These are phyloP conservation scores for Xylogone sp. DNA, from an alignment of 2,329 filamentous ascomycete genomes.

Conservation along the genomic window DNA sequence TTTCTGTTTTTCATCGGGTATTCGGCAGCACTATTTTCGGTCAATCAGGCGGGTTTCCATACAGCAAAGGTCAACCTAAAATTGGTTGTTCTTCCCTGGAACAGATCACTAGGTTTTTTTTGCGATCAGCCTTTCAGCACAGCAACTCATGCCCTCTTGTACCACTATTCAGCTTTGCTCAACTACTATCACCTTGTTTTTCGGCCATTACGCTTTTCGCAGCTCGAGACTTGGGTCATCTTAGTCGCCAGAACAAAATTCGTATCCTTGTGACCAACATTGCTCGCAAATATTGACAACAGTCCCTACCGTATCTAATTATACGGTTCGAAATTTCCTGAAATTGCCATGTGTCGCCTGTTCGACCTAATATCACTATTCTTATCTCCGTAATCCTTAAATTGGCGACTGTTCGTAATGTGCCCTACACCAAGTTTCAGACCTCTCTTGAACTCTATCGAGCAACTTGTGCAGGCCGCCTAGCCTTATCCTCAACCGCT, in stretches of 20 bases:
- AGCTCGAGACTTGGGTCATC: slow-evolving; percentile 27
- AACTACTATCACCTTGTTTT: slow-evolving; percentile 22
- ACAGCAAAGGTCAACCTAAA: slow-evolving; percentile 19
- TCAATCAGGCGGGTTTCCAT: slow-evolving; percentile 27
- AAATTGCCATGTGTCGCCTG: slow-evolving; percentile 19
- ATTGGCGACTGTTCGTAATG: slow-evolving; percentile 23
- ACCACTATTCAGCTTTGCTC: slow-evolving; percentile 31
- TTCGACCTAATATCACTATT: not conserved
- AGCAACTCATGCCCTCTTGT: slow-evolving; percentile 31
- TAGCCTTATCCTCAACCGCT: not conserved
- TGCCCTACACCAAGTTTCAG: slow-evolving; percentile 3
- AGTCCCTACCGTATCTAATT: slow-evolving; percentile 26
- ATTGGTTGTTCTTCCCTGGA: slow-evolving; percentile 26
- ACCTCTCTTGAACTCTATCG: not conserved
- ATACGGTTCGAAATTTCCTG: slow-evolving; percentile 14
- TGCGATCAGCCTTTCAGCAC: slow-evolving; percentile 25
- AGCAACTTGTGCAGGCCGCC: not conserved
- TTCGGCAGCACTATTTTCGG: slow-evolving; percentile 27
- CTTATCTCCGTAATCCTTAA: slow-evolving; percentile 6
- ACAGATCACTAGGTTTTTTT: slow-evolving; percentile 26
- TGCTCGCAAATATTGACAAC: slow-evolving; percentile 21
- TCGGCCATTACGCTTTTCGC: slow-evolving; percentile 25
- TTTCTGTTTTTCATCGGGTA: slow-evolving; percentile 26
- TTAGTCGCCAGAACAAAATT: slow-evolving; percentile 29
- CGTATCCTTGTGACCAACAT: slow-evolving; percentile 26